Conservation (phyloP, 768 basidiomycete genomes). For the Termitomyces sp. region DNA sequence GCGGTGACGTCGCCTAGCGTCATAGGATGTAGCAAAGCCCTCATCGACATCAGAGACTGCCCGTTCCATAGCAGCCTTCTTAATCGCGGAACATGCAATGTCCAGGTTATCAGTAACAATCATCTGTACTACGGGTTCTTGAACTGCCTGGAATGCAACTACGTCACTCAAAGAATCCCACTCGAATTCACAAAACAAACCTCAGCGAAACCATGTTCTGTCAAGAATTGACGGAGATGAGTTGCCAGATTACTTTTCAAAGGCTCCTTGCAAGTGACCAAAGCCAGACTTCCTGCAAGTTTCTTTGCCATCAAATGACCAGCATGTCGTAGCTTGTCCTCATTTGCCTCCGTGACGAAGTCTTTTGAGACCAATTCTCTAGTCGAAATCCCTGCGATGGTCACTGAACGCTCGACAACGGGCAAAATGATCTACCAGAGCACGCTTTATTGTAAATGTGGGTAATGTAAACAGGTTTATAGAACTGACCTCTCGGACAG, state of each 20-base stretch:
- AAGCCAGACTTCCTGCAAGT: constrained; percentile 90
- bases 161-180: neutral
- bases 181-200: constrained; percentile 27
- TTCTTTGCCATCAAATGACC: constrained; percentile 97
- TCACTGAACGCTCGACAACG: constrained; percentile 96
- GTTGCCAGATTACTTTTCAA: constrained; percentile 86
- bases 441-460: neutral
- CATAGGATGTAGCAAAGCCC: constrained; percentile 76
- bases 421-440: constrained; percentile 79
- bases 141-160: constrained; percentile 38
- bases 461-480: constrained; percentile 1
- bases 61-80: constrained; percentile 96
- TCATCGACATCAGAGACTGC: constrained; percentile 93
- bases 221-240: constrained; percentile 79
- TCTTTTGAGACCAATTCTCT: constrained; percentile 94
- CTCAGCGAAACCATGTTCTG: constrained; percentile 88
- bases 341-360: constrained; percentile 88
- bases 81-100: constrained; percentile 88
- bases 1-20: constrained; percentile 78
- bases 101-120: constrained; percentile 93
- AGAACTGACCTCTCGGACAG: constrained; percentile 79
- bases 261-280: constrained; percentile 98
- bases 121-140: constrained; percentile 74
- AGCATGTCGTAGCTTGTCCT: constrained; percentile 85
- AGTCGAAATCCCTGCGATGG: constrained; percentile 97